Evolutionary conservation across 176 grass and related monocot genomes (phyloP), one percentile per base, ranked within the genome.

Genomic region (Hsuehochloa calcarea): DNA sequence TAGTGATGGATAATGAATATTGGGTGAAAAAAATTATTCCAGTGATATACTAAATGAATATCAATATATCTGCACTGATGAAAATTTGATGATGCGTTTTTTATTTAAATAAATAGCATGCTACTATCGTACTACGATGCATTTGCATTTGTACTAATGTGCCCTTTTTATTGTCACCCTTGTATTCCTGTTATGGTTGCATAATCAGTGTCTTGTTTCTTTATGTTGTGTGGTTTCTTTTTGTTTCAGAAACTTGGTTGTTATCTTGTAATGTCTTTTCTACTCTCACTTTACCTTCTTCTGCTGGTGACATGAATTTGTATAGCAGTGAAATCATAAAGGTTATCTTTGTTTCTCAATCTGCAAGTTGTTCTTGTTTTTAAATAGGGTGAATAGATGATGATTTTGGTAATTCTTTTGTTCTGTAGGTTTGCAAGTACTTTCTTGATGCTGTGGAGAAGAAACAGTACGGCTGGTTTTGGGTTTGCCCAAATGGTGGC

Each of bases 381-480:
- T 19, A 68, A 74, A 60, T 29, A 73, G 11, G 38, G 60, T 74
- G 63, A 12, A 34, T 70, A 10, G 25, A 58, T 63, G 56, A 14
- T 43, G 70, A 26, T 64, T 90, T 65, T 81, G 26, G 6, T 65
- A 77, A 64, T 50, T 78, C 41, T 89, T 62, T 76, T 27, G n/a
- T 66, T 39, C 45, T 86, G 74, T 73, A 98, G 96, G 93, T 98
- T 46, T 98, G 96, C 86, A 98, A 98, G 67, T 87, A 92, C 65
- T 98, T 98, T 70, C 89, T 98, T 75, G 96, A 98, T 68, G 93
- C 96, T 13, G 96, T 98, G 86, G 96, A 98, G 75, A 98, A 95
- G 91, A 98, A 98, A 86, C 96, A 98, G 56, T 98, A 98, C 14
- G 96, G 96, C 8, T 98, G 96, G 96, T 98, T 98, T 88, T 98